These are phyloP conservation scores for Elongisporangium prolatum DNA, from an alignment of 352 stramenopile species.

Conservation along the genomic window DNA sequence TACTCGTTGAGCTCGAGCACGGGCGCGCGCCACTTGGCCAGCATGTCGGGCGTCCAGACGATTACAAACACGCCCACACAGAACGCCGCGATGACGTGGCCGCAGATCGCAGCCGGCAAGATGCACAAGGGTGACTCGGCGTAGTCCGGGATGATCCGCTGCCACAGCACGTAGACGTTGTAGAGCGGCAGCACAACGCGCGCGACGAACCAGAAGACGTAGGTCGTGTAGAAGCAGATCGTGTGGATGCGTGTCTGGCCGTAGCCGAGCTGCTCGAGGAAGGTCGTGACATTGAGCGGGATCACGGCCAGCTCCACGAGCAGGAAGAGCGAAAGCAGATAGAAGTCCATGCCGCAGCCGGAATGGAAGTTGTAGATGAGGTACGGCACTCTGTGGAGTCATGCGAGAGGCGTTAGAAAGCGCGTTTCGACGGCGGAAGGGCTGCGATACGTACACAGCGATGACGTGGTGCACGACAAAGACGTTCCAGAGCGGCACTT, in stretches of 20 bases:
- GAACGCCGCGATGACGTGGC: conserved; percentile 77
- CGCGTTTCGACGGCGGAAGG: not conserved
- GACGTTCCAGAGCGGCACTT: conserved; percentile 71
- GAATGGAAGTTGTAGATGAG: conserved; percentile 79
- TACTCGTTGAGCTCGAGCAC: conserved; percentile 74
- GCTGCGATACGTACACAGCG: conserved; percentile 48
- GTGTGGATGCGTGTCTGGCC: conserved; percentile 50
- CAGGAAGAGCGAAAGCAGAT: conserved; percentile 75
- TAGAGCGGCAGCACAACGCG: conserved; percentile 76
- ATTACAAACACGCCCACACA: conserved; percentile 81
- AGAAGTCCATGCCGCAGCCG: conserved; percentile 70
- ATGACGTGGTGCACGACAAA: conserved; percentile 81
- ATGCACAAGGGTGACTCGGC: conserved; percentile 47
- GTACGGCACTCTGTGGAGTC: conserved; percentile 51
- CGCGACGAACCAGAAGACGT: conserved; percentile 72
- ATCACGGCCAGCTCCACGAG: conserved; percentile 83
- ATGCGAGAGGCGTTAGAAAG: not conserved
- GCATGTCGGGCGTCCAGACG: conserved; percentile 75
- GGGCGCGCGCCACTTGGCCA: conserved; percentile 67
- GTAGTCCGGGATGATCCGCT: conserved; percentile 50
- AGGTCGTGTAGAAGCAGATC: conserved; percentile 71
- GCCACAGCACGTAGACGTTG: conserved; percentile 77
- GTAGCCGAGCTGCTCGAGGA: conserved; percentile 76
- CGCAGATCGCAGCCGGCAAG: conserved; percentile 58
- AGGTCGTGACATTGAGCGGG: conserved; percentile 75